Conservation (phyloP, 768 basidiomycete genomes). For the Russula sp. region DNA sequence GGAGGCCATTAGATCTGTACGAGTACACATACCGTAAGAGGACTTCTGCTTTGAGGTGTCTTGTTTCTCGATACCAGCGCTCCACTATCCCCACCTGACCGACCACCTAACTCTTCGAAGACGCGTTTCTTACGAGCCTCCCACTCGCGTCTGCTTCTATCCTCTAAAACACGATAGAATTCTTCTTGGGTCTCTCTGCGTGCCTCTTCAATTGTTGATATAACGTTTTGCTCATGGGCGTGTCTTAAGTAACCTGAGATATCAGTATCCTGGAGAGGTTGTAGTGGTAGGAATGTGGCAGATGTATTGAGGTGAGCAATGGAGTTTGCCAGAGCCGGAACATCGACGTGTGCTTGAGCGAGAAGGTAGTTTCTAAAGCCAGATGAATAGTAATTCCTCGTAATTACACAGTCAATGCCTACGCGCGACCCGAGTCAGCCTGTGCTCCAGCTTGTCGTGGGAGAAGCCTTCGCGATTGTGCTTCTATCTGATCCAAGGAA, state of each 20-base stretch:
- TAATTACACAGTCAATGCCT: slow-evolving; percentile 24
- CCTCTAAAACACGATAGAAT: slow-evolving; percentile 76
- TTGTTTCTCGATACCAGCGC: slow-evolving; percentile 55
- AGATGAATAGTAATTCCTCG: slow-evolving; percentile 10
- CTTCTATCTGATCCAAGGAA: slow-evolving; percentile 91
- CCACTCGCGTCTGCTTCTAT: slow-evolving; percentile 74
- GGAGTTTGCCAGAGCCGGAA: slow-evolving; percentile 73
- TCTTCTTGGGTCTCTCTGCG: slow-evolving; percentile 77
- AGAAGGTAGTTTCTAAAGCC: slow-evolving; percentile 74
- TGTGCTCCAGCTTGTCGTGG: slow-evolving; percentile 59
- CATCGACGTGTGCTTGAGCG: slow-evolving; percentile 90
- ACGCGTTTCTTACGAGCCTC: slow-evolving; percentile 84
- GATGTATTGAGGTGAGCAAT: slow-evolving; percentile 79
- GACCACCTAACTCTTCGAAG: slow-evolving; percentile 82
- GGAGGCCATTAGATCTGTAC: slow-evolving; percentile 1
- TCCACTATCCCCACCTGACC: slow-evolving; percentile 47
- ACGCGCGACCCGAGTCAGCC: slow-evolving; percentile 70
- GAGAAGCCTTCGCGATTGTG: slow-evolving; percentile 79
- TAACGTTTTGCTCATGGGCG: slow-evolving; percentile 90
- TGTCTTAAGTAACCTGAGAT: slow-evolving; percentile 92
- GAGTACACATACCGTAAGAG: slow-evolving; percentile 40
- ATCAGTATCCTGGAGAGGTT: slow-evolving; percentile 90
- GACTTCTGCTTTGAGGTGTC: slow-evolving; percentile 49
- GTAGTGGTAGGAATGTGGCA: slow-evolving; percentile 81
- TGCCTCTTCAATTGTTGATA: slow-evolving; percentile 89